These are phyloP conservation scores for Hamigera avellanea DNA, from an alignment of 495 filamentous ascomycete species.

Conservation along the genomic window DNA sequence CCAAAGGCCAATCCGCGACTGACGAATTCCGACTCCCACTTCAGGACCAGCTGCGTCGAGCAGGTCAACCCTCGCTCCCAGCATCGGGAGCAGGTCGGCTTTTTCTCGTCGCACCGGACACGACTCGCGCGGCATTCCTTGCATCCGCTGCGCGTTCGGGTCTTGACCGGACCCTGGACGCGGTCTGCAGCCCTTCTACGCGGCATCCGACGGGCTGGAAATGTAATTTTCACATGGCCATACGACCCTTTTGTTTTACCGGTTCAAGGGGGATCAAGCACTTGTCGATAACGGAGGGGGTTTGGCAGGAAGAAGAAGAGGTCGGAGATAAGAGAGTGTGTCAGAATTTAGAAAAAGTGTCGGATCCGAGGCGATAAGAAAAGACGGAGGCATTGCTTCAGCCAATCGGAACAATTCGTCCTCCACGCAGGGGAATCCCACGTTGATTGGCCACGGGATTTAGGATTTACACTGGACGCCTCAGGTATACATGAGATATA, in stretches of 20 bases:
- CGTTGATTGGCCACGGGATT: no score
- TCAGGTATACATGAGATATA: no score
- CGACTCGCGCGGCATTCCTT: slow-evolving; percentile 32
- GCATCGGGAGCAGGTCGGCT: slow-evolving; percentile 31
- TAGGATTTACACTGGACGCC: no score
- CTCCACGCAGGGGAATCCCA: no score
- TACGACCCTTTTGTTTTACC: background rate
- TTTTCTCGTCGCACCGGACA: slow-evolving; percentile 32
- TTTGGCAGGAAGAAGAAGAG: no score
- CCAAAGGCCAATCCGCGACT: slow-evolving; percentile 35
- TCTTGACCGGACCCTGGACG: slow-evolving; percentile 31
- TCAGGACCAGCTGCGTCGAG: slow-evolving; percentile 27
- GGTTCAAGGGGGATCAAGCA: background rate
- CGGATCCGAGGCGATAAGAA: no score
- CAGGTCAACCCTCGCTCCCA: slow-evolving; percentile 24
- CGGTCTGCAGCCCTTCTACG: slow-evolving; percentile 34
- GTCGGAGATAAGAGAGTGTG: no score
- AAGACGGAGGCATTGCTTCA: no score
- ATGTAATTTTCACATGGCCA: slow-evolving; percentile 22
- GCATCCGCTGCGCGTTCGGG: slow-evolving; percentile 32
- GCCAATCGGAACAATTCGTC: no score
- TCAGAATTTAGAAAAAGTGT: no score
- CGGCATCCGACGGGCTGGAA: slow-evolving; percentile 29
- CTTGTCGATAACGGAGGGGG: no score
- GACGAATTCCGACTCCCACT: slow-evolving; percentile 35